Percentiles rank a stretch among this genome's conserved stretches.
Evolutionary conservation across 2,329 filamentous ascomycete species (phyloP).

Genomic region (Colletotrichum australisinense): DNA sequence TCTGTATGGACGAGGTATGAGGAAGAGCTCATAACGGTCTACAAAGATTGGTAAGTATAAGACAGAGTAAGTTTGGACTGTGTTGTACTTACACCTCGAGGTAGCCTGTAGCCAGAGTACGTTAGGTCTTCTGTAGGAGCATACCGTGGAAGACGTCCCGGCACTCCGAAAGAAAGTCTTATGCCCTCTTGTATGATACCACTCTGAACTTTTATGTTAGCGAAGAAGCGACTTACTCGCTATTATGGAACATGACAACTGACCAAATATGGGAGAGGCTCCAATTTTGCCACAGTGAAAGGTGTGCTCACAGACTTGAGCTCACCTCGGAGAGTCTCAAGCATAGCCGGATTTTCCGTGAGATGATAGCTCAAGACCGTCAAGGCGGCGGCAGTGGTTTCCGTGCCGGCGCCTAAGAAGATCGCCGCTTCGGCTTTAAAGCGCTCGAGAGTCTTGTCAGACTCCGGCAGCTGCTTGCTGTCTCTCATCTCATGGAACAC

Average conservation of each 20-base stretch:
- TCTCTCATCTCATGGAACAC: conserved; percentile 49
- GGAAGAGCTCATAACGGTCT: too few relatives aligned
- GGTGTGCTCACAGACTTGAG: conserved; percentile 45
- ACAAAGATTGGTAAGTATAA: too few relatives aligned
- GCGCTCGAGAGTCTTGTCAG: conserved; percentile 35
- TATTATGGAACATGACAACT: background rate
- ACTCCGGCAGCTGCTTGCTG: conserved; percentile 25
- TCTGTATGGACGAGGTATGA: too few relatives aligned
- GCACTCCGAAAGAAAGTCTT: conserved; percentile 33
- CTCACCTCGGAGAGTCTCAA: conserved; percentile 42
- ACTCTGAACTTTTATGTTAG: background rate
- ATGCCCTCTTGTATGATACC: conserved; percentile 29
- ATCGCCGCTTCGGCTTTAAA: conserved; percentile 37
- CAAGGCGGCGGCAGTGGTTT: conserved; percentile 52
- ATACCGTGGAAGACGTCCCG: conserved; percentile 29
- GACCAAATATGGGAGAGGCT: conserved; percentile 29
- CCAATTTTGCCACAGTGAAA: conserved; percentile 17
- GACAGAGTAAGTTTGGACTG: background rate
- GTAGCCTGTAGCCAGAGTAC: conserved; percentile 28
- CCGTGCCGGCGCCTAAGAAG: conserved; percentile 67
- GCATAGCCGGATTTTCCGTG: conserved; percentile 38
- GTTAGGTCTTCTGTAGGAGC: conserved; percentile 17
- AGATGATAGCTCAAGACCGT: conserved; percentile 48
- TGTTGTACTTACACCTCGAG: conserved; percentile 26
- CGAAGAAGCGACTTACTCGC: background rate